A percentile compares a stretch with the other conserved stretches of the same genome.
These are phyloP conservation scores for Epichloe elymi DNA, from an alignment of 2,329 filamentous ascomycete genomes.

Conservation along the genomic window DNA sequence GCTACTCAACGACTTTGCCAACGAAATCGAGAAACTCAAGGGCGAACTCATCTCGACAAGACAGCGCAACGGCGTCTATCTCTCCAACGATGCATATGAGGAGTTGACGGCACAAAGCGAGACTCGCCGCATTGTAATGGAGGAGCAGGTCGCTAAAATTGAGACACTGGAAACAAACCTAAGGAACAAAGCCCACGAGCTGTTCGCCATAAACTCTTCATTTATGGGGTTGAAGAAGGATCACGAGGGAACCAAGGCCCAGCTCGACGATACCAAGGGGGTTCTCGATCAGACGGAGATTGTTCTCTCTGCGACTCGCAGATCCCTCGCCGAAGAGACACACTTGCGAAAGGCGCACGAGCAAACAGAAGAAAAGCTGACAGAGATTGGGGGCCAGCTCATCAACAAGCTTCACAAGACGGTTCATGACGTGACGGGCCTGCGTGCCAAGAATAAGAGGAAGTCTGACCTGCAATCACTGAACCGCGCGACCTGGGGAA, in stretches of 20 bases:
- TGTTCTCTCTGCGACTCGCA: conserved; percentile 63
- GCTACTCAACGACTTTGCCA: conserved; percentile 74
- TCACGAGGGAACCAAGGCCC: conserved; percentile 60
- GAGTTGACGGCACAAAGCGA: conserved; percentile 87
- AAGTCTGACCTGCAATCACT: conserved; percentile 71
- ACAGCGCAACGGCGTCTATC: conserved; percentile 88
- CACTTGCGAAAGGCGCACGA: conserved; percentile 72
- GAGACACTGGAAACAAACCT: conserved; percentile 85
- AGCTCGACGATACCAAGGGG: conserved; percentile 69
- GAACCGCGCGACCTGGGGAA: conserved; percentile 68
- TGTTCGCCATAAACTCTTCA: conserved; percentile 72
- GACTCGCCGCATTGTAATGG: conserved; percentile 76
- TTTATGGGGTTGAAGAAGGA: conserved; percentile 86
- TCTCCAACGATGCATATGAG: conserved; percentile 79
- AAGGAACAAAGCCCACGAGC: conserved; percentile 84
- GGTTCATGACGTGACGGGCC: conserved; percentile 64
- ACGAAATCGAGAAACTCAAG: conserved; percentile 89
- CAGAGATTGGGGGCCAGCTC: conserved; percentile 59
- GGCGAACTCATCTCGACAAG: conserved; percentile 85
- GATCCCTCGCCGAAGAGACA: conserved; percentile 66
- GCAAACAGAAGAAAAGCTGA: conserved; percentile 67
- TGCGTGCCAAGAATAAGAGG: conserved; percentile 76
- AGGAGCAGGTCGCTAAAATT: conserved; percentile 85
- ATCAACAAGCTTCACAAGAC: conserved; percentile 67
- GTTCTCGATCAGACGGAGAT: conserved; percentile 80